These are phyloP conservation scores for Neurospora terricola DNA, from an alignment of 495 filamentous ascomycete species.

Conservation along the genomic window DNA sequence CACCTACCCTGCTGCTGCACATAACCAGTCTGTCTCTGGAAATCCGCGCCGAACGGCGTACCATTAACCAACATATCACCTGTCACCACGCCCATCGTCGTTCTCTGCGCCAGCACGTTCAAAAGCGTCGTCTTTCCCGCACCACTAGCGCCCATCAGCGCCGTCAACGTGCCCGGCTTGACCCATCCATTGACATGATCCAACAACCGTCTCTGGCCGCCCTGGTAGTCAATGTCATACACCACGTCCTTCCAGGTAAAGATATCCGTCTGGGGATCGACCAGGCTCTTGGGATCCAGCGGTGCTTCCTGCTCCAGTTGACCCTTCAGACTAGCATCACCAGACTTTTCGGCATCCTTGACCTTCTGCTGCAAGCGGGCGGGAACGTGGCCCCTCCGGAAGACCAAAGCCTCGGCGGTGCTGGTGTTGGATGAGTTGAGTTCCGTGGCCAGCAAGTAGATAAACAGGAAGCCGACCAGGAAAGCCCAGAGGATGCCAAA, in stretches of 20 bases:
- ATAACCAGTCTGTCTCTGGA: constrained; percentile 79
- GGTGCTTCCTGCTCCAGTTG: background rate
- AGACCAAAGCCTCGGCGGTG: constrained; percentile 23
- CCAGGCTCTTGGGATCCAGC: constrained; percentile 21
- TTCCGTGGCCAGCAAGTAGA: constrained; percentile 51
- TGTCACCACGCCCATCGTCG: constrained; percentile 56
- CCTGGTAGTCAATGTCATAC: constrained; percentile 55
- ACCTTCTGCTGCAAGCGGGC: constrained; percentile 10
- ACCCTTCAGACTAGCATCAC: background rate
- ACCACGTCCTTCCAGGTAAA: constrained; percentile 54
- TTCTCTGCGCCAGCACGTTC: constrained; percentile 61
- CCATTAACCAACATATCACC: constrained; percentile 73
- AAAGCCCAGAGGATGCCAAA: constrained; percentile 67
- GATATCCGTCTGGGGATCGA: constrained; percentile 39
- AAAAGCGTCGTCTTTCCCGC: constrained; percentile 66
- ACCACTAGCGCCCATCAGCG: constrained; percentile 74
- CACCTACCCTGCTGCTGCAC: constrained; percentile 78
- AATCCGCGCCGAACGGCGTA: constrained; percentile 52
- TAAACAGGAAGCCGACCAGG: constrained; percentile 54
- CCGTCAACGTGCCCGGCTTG: constrained; percentile 69
- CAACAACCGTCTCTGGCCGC: constrained; percentile 50
- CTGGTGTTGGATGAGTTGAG: constrained; percentile 34
- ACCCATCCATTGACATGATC: constrained; percentile 66
- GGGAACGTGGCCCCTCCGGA: constrained; percentile 19
- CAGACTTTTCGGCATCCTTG: constrained; percentile 32